Conservation (phyloP, 306 rosid species). For the Rubus parviflorus region DNA sequence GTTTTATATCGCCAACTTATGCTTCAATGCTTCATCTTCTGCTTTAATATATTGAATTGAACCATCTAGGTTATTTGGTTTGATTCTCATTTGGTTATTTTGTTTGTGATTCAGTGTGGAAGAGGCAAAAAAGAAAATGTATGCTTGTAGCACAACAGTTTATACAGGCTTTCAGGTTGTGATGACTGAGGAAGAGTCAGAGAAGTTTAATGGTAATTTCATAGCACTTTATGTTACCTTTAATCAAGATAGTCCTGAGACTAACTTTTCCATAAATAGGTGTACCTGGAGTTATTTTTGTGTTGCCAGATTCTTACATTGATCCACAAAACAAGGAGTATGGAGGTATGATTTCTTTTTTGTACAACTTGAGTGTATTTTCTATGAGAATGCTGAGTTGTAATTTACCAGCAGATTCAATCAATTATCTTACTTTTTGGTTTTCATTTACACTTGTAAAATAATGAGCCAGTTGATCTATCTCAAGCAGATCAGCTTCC, state of each 20-base stretch:
- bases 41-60: background rate
- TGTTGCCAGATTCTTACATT: constrained; percentile 81
- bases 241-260: constrained; percentile 9
- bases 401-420: background rate
- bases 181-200: constrained; percentile 81
- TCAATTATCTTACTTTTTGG: background rate
- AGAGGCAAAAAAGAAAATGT: constrained; percentile 80
- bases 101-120: constrained; percentile 55
- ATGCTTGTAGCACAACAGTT: constrained; percentile 87
- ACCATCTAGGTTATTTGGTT: background rate
- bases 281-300: constrained; percentile 71
- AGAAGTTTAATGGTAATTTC: constrained; percentile 66
- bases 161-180: constrained; percentile 81
- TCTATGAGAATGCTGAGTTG: background rate
- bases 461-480: background rate
- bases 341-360: constrained; percentile 52
- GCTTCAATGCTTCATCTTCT: background rate
- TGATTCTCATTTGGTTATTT: background rate
- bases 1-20: background rate
- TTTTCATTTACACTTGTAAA: background rate
- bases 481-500: background rate
- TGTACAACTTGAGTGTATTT: background rate
- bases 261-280: constrained; percentile 38
- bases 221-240: background rate
- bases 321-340: constrained; percentile 80